Conservation (phyloP, 441 rosid species). For the Viola pubescens region DNA sequence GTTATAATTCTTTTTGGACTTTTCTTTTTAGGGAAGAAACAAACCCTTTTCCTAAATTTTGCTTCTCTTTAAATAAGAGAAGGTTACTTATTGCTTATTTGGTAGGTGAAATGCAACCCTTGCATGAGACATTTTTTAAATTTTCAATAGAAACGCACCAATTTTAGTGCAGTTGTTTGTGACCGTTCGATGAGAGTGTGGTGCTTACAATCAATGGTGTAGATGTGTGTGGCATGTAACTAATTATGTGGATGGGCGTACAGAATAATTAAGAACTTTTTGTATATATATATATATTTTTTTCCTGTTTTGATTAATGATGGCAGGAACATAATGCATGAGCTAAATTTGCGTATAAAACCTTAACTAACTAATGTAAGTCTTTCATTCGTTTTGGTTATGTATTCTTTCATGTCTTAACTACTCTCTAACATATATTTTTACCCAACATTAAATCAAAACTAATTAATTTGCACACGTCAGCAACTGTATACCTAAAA, state of each 20-base stretch:
- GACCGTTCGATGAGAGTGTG: conserved; percentile 6
- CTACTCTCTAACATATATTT: conserved; percentile 46
- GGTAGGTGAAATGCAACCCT: conserved; percentile 73
- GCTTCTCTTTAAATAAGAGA: conserved; percentile 9
- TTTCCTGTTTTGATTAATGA: conserved; percentile 21
- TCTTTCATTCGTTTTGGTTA: conserved; percentile 38
- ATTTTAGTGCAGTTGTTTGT: not conserved
- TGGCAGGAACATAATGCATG: conserved; percentile 74
- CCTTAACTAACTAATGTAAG: conserved; percentile 51
- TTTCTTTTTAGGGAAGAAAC: too few species aligned
- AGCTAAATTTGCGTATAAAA: conserved; percentile 62
- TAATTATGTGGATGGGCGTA: not conserved
- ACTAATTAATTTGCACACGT: too few species aligned
- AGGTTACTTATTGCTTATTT: conserved; percentile 15
- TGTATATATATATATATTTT: conserved; percentile 10
- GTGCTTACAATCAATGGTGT: not conserved
- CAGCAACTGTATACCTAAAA: too few species aligned
- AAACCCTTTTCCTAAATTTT: not conserved
- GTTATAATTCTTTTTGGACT: too few species aligned
- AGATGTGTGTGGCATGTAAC: not conserved
- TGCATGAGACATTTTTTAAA: conserved; percentile 40
- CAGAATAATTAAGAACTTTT: not conserved
- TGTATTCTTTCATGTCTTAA: conserved; percentile 56
- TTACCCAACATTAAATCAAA: too few species aligned
- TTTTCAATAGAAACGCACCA: not conserved